phyloP scores from a whole-genome alignment of 2,329 filamentous ascomycete species.

The Triangularia setosa region DNA sequence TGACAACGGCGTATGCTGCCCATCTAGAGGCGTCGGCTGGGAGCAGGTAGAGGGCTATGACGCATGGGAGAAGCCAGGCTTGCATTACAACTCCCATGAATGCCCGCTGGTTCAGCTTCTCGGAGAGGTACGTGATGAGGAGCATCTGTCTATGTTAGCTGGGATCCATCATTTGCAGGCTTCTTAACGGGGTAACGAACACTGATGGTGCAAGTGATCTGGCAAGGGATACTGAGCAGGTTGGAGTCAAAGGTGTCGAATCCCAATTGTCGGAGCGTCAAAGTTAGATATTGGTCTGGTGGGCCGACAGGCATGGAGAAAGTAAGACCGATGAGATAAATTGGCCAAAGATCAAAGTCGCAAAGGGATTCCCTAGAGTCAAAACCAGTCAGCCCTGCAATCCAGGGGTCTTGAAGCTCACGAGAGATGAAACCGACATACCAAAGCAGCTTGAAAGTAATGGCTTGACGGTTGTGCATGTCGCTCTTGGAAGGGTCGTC shows the following conservation, averaged over 20 bases:
- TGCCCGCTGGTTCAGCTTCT: conserved; percentile 38
- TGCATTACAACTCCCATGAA: conserved; percentile 38
- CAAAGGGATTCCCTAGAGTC: conserved; percentile 37
- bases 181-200: background rate
- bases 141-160: conserved; percentile 31
- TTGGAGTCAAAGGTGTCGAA: conserved; percentile 46
- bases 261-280: conserved; percentile 42
- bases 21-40: conserved; percentile 31
- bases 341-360: conserved; percentile 61
- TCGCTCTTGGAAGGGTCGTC: conserved; percentile 60
- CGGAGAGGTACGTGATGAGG: conserved; percentile 43
- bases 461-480: conserved; percentile 56
- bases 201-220: conserved; percentile 43
- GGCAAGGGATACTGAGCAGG: conserved; percentile 50
- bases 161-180: background rate
- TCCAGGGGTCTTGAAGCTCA: too few species aligned
- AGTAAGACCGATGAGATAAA: conserved; percentile 49
- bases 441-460: conserved; percentile 46
- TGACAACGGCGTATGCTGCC: conserved; percentile 38
- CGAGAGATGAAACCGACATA: background rate
- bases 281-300: conserved; percentile 48
- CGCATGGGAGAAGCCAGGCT: conserved; percentile 41
- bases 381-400: background rate
- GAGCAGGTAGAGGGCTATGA: conserved; percentile 35
- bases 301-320: conserved; percentile 43